These are phyloP conservation scores for Oemleria cerasiformis DNA, from an alignment of 306 rosid species.

Conservation along the genomic window DNA sequence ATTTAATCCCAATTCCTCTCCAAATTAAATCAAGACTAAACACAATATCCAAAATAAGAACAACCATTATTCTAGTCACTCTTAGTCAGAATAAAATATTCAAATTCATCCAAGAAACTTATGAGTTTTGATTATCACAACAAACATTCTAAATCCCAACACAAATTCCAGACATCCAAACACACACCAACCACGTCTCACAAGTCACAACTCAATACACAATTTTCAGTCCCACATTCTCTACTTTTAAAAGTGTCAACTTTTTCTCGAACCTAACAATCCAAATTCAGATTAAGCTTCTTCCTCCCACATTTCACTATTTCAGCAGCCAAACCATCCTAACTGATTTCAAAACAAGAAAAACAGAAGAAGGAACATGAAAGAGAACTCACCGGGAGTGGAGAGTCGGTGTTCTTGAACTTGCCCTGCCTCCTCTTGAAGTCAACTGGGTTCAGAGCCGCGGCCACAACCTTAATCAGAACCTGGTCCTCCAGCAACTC, in stretches of 20 bases:
- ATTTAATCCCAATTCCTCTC: conserved; percentile 1
- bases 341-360: background rate
- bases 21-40: background rate
- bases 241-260: too few species aligned
- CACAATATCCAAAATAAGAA: background rate
- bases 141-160: background rate
- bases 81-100: background rate
- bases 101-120: background rate
- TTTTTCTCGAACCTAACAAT: background rate
- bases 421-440: conserved; percentile 81
- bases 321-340: conserved; percentile 11
- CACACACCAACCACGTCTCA: background rate
- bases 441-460: conserved; percentile 94
- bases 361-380: background rate
- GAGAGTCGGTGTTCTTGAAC: conserved; percentile 85
- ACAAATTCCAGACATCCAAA: background rate
- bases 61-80: background rate
- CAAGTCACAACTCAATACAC: background rate
- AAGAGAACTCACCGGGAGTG: conserved; percentile 65
- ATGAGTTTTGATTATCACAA: background rate
- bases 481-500: conserved; percentile 80
- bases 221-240: background rate
- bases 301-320: background rate
- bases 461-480: conserved; percentile 66
- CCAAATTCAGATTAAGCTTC: background rate